Evolutionary conservation across 768 basidiomycete genomes (phyloP), one percentile per base, ranked within the genome.

Genomic region (Tremella mesenterica): DNA sequence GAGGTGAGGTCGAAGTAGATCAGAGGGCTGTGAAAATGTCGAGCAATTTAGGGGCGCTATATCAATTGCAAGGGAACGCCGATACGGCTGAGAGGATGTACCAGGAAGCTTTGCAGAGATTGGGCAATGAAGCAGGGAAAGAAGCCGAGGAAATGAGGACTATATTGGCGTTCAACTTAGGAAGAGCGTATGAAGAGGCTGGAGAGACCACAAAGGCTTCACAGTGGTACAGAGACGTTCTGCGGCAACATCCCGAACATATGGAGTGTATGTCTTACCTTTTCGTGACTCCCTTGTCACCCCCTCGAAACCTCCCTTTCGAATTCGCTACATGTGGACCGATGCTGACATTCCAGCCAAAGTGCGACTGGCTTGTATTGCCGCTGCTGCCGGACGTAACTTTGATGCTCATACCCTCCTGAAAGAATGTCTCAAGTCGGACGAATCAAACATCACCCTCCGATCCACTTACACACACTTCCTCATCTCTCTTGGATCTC

Each of bases 391-490:
- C 16, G 87, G 85, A 52, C 81, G 83, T 18, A 78, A 82, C 61
- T 83, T 85, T 59, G 85, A 87, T 1, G 90, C 91, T 0, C 88
- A 95, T 69, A 85, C 85, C 0, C 78, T 92, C 4, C 75, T 97
- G 46, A 97, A 97, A 72, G 88, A 96, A 71, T 83, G 85, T 0
- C 81, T 96, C 34, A 78, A 80, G 0, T 83, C 93, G 0, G 84
- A 88, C 63, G 82, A 79, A 59, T 74, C 73, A 56, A 87, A 88
- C 70, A 80, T 89, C 63, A 88, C 93, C 65, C 78, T 96, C 34
- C 89, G 95, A 48, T 88, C 91, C 0, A 88, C 82, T 75, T 95
- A 95, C 75, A 89, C 88, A 0, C 83, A 89, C 71, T 95, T 92
- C 80, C 84, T 95, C 56, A 81, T 88, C 58, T 84, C 87, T 63